phyloP scores from a whole-genome alignment of 1,139 yeast genomes.

The Taphrina communis region DNA sequence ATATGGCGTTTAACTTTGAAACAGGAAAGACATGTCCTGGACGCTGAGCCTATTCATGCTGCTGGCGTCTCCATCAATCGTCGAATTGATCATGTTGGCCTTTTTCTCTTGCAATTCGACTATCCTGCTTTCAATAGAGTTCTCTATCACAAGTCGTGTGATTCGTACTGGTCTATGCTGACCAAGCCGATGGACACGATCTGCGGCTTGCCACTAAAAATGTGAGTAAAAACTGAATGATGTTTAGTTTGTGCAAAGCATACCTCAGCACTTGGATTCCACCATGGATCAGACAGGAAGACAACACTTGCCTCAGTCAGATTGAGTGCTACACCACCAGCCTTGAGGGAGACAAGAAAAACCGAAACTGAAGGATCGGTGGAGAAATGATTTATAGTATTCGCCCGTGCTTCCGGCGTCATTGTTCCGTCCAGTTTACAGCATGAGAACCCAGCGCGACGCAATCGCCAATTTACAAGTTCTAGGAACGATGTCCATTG shows the following conservation, averaged over 20 bases:
- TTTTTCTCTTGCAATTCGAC: constrained; percentile 95
- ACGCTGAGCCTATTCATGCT: constrained; percentile 29
- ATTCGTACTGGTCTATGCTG: constrained; percentile 94
- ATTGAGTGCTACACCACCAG: constrained; percentile 97
- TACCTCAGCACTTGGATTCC: constrained; percentile 66
- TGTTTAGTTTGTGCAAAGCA: background rate
- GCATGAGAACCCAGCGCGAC: constrained; percentile 90
- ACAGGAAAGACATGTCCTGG: constrained; percentile 34
- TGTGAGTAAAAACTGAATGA: background rate
- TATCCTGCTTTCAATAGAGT: constrained; percentile 93
- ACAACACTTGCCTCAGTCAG: constrained; percentile 97
- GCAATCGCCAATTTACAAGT: constrained; percentile 90
- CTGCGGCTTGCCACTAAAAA: constrained; percentile 93
- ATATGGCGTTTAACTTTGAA: constrained; percentile 6
- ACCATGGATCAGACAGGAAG: constrained; percentile 73
- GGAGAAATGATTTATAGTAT: constrained; percentile 88
- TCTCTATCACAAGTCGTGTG: constrained; percentile 90
- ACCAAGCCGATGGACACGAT: constrained; percentile 96
- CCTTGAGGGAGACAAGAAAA: constrained; percentile 89
- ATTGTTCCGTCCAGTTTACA: constrained; percentile 94
- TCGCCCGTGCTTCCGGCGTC: constrained; percentile 94
- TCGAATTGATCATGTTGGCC: constrained; percentile 80
- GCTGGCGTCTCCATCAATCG: constrained; percentile 27
- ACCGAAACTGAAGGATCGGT: constrained; percentile 90
- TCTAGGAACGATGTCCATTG: constrained; percentile 97